Percentiles rank a stretch among this genome's conserved stretches.
Evolutionary conservation across 202 grass and related monocot genomes (phyloP).

Genomic region (Miscanthus sacchariflorus): DNA sequence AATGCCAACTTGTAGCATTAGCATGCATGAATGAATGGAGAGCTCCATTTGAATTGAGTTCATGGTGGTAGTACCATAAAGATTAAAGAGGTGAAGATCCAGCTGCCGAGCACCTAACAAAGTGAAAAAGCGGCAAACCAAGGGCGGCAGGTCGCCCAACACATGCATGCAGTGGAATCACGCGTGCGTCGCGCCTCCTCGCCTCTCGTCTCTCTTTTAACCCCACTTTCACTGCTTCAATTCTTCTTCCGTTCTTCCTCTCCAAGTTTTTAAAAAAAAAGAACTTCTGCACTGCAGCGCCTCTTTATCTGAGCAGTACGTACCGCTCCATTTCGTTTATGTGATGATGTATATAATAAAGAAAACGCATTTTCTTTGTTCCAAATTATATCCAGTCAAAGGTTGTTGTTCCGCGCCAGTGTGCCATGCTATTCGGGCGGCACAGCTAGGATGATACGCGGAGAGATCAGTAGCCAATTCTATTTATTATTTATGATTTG

Average conservation of each 20-base stretch:
- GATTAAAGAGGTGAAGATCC: not conserved
- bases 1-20: too few relatives aligned
- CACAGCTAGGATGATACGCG: not conserved
- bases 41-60: not conserved
- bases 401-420: too few relatives aligned
- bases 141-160: slow-evolving; percentile 44
- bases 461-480: too few relatives aligned
- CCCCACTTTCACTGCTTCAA: not conserved
- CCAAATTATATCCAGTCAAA: not conserved
- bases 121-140: not conserved
- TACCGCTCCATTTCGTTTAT: too few relatives aligned
- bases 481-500: too few relatives aligned
- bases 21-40: too few relatives aligned
- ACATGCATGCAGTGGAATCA: slow-evolving; percentile 17
- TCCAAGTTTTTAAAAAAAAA: not conserved
- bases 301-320: too few relatives aligned
- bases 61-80: too few relatives aligned
- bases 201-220: not conserved
- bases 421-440: not conserved
- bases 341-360: too few relatives aligned
- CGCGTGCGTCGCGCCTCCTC: slow-evolving; percentile 1
- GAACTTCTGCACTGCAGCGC: too few relatives aligned
- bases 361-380: too few relatives aligned
- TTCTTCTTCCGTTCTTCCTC: not conserved
- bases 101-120: slow-evolving; percentile 47